Base-by-base conservation (phyloP, 306 rosid genomes). In the Prunus persica region DNA sequence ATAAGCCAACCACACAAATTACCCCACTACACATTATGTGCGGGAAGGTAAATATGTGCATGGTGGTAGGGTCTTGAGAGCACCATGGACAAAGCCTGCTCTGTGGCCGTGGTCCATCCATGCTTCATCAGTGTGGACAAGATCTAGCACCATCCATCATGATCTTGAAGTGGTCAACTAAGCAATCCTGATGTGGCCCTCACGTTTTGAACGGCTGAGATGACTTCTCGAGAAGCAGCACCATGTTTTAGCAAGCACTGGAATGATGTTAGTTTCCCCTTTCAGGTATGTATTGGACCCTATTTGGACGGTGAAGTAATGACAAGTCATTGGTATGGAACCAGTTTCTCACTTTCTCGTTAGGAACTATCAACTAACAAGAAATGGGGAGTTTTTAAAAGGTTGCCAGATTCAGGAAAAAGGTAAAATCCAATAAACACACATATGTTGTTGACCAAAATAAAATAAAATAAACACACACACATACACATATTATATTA, bases 121-220 rank as follows among this genome's bases (percentile, higher is more conserved):
- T 81, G 82, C 78, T 86, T 84, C 87, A 30, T 70, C 81, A 78
- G 89, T 82, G 89, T 82, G 84, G 90, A 87, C 93, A 91, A 81
- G 88, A 85, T 87, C 93, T 73, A 89, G 84, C 90, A 88, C 82
- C 91, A 82, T 65, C 79, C 84, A 84, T 82, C 87, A 80, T 78
- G 79, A 82, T 87, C 83, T 38, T 71, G 82, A 77, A 82, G 80
- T 77, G 68, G 78, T 86, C 82, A 86, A 80, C 69, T 71, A 70
- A 66, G 68, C 15, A 45, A 68, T 72, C 61, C 79, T 71, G 18
- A 46, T 15, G 45, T 52, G 63, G 38, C 47, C 64, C 62, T 32
- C 24, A 43, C 54, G 11, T 27, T n/a, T 71, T 46, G 45, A 64
- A 75, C 73, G 57, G 80, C 54, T 80, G 65, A 54, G 78, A 88